A percentile compares a stretch with the other conserved stretches of the same genome.
Evolutionary conservation across 176 grass and related monocot species (phyloP).

Genomic region (Aegilops bicornis): DNA sequence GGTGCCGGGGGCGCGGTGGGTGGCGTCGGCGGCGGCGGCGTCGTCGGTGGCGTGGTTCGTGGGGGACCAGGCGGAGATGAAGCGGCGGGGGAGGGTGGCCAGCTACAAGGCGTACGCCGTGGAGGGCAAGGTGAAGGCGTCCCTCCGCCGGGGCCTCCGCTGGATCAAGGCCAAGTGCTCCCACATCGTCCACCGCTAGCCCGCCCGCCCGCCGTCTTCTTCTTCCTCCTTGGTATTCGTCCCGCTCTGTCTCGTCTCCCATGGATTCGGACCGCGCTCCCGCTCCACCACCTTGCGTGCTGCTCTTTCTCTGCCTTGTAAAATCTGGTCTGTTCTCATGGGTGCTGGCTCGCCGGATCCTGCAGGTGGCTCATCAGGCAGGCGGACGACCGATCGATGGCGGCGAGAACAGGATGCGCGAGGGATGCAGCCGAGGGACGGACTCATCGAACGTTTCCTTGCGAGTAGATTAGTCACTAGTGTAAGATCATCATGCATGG

Average conservation of each 20-base stretch:
- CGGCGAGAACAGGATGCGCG: background rate
- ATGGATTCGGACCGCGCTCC: background rate
- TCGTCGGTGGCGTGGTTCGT: constrained; percentile 35
- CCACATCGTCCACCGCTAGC: constrained; percentile 48
- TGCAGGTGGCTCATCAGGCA: background rate
- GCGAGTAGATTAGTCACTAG: background rate
- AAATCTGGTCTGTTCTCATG: background rate
- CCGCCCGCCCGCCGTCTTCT: background rate
- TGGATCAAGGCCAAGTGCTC: constrained; percentile 93
- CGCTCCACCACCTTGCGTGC: background rate
- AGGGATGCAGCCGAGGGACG: background rate
- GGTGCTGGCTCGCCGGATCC: background rate
- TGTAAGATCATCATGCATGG: background rate
- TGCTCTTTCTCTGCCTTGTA: background rate
- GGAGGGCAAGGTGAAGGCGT: constrained; percentile 84
- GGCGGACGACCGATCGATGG: background rate
- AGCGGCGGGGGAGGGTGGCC: constrained; percentile 69
- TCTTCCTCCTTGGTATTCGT: background rate
- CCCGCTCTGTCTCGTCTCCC: background rate
- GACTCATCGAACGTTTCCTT: background rate
- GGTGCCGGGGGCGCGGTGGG: constrained; percentile 13
- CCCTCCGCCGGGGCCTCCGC: constrained; percentile 65
- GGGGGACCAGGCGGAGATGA: constrained; percentile 77
- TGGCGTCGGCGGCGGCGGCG: background rate
- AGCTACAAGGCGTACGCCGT: constrained; percentile 87